These are phyloP conservation scores for Plantago elongata DNA, from an alignment of 257 asterid species.

Conservation along the genomic window DNA sequence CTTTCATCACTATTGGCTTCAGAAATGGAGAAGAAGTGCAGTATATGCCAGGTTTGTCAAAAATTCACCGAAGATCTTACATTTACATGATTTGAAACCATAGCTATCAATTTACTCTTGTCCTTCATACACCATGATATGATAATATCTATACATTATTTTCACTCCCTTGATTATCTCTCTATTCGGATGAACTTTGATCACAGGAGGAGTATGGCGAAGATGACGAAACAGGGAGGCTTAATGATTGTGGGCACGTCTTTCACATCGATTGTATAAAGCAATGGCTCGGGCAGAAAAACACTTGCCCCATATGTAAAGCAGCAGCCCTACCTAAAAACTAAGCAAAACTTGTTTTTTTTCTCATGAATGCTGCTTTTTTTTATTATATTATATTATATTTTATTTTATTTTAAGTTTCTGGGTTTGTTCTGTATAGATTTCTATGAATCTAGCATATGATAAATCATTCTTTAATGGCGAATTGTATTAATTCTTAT, in stretches of 20 bases:
- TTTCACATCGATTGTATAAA: conserved; percentile 68
- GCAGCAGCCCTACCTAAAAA: conserved; percentile 41
- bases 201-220: conserved; percentile 72
- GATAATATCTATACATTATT: background rate
- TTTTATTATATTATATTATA: background rate
- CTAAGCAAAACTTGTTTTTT: conserved; percentile 17
- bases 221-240: conserved; percentile 69
- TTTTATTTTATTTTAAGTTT: background rate
- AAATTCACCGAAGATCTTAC: background rate
- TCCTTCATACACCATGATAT: background rate
- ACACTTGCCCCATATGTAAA: conserved; percentile 73
- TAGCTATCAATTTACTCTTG: background rate
- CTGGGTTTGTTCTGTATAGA: conserved; percentile 30
- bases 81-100: too few species aligned
- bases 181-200: background rate
- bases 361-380: conserved; percentile 18
- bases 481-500: background rate
- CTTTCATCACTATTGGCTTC: conserved; percentile 30
- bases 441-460: conserved; percentile 22
- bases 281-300: conserved; percentile 80
- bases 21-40: conserved; percentile 59
- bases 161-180: background rate
- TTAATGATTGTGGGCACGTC: conserved; percentile 57
- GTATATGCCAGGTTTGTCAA: conserved; percentile 74
- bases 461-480: conserved; percentile 33